Evolutionary conservation across 2,329 filamentous ascomycete species (phyloP).

Genomic region (Helicocarpus griseus): DNA sequence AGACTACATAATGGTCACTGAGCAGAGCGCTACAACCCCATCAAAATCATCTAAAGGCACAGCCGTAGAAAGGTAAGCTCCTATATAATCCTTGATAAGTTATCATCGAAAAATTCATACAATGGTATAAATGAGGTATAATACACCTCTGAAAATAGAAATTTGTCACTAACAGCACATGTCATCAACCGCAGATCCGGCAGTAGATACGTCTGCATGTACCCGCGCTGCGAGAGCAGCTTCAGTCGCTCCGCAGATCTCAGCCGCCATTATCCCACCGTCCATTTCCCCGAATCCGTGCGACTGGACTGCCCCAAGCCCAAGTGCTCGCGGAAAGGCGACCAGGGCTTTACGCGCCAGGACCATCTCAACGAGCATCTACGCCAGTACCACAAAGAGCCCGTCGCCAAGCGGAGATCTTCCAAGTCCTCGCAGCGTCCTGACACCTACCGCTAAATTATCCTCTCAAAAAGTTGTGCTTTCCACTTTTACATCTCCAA

Average conservation of each 20-base stretch:
- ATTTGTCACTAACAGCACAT: background rate
- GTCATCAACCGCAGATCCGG: slow-evolving; percentile 6
- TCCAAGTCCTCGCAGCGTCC: slow-evolving; percentile 15
- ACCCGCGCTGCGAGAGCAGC: slow-evolving; percentile 18
- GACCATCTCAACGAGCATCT: slow-evolving; percentile 51
- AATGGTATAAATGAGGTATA: background rate
- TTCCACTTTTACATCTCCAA: no score
- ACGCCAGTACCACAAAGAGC: slow-evolving; percentile 44
- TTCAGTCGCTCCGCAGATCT: slow-evolving; percentile 42
- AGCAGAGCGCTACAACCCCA: background rate
- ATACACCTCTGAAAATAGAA: background rate
- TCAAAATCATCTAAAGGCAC: background rate
- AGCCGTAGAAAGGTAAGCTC: slow-evolving; percentile 1
- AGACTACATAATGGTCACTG: background rate
- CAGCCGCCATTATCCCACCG: slow-evolving; percentile 39
- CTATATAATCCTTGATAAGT: background rate
- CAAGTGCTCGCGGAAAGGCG: slow-evolving; percentile 37
- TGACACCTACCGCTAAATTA: background rate
- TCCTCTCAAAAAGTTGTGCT: background rate
- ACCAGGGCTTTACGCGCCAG: slow-evolving; percentile 44
- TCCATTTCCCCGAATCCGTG: slow-evolving; percentile 32
- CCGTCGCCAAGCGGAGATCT: slow-evolving; percentile 32
- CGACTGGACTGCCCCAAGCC: slow-evolving; percentile 36
- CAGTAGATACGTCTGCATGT: slow-evolving; percentile 15
- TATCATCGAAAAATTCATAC: background rate